Evolutionary conservation across 169 alveolate genomes (phyloP), one percentile per base, ranked within the genome.

Genomic region (Plasmodium coatneyi): DNA sequence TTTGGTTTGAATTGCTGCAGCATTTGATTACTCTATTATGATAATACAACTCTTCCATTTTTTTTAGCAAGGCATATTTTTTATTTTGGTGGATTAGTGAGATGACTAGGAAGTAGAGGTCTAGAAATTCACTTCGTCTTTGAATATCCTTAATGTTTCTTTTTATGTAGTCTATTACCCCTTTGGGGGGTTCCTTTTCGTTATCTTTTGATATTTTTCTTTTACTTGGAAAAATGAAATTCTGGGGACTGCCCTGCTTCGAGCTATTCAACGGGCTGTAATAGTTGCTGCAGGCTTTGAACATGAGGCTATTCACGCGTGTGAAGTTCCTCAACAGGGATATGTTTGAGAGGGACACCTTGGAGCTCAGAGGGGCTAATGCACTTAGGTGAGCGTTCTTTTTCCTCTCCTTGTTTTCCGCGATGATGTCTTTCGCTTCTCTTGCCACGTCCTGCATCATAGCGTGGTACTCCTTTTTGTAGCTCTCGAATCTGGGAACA

Each of bases 21-120:
- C 84, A 84, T 66, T 74, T 84, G 49, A 84, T 16, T 46, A 72
- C 19, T 39, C 79, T 84, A 49, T 54, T 84, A 36, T 84, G 80
- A 82, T 82, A 82, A 74, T 84, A 84, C 39, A 84, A 72, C 74
- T 84, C 92, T 16, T 84, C 84, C 71, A 84, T 84, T 74, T 84
- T 84, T 84, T 71, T 84, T 52, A 84, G 79, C 39, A 84, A 82
- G 39, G 84, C 79, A 84, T 60, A 84, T 74, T 76, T 84, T 52
- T 84, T 84, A 39, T 74, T 52, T 5, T 41, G 28, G 60, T 84
- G 92, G 12, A 84, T 84, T 72, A 84, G 19, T 3, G 92, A 84
- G 19, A 84, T 74, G 19, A 84, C 78, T 49, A 84, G 60, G 41
- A 84, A 84, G 32, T 84, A 84, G 6, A 30, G 39, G 5, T 84